phyloP scores from a whole-genome alignment of 257 asterid species.

The Anisodus acutangulus region DNA sequence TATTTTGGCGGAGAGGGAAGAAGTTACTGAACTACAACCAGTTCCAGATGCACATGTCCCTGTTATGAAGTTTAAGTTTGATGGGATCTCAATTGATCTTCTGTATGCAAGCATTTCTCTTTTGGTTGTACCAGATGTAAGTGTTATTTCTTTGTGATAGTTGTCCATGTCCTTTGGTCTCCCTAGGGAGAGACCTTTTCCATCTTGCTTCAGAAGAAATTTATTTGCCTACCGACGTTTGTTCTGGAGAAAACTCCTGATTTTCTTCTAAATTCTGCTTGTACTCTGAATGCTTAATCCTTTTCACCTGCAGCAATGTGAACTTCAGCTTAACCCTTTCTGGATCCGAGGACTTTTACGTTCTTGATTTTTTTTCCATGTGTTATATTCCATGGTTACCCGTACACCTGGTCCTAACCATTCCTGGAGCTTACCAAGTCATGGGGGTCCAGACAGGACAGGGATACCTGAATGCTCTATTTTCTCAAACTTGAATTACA shows the following conservation, averaged over 20 bases:
- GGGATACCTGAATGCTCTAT: constrained; percentile 7
- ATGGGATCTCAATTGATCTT: constrained; percentile 96
- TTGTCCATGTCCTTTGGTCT: constrained; percentile 3
- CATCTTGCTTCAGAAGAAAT: not conserved
- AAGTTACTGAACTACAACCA: constrained; percentile 88
- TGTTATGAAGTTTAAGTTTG: constrained; percentile 92
- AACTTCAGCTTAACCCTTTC: not conserved
- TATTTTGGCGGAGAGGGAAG: constrained; percentile 72
- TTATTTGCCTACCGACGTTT: not conserved
- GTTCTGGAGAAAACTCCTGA: not conserved
- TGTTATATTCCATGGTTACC: constrained; percentile 1
- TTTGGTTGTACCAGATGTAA: constrained; percentile 90
- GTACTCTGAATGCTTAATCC: not conserved
- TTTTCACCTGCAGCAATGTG: constrained; percentile 17
- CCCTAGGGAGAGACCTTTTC: not conserved
- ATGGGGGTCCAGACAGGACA: not conserved
- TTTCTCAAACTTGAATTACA: constrained; percentile 19
- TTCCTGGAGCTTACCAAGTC: constrained; percentile 9
- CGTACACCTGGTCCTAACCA: not conserved
- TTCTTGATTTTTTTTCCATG: not conserved
- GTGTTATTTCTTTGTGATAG: constrained; percentile 35
- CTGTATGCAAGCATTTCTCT: constrained; percentile 88
- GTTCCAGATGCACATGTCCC: constrained; percentile 99
- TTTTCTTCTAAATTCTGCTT: not conserved
- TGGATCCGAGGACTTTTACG: not conserved